These are phyloP conservation scores for Staphylotrichum longicolle DNA, from an alignment of 495 filamentous ascomycete genomes.

Conservation along the genomic window DNA sequence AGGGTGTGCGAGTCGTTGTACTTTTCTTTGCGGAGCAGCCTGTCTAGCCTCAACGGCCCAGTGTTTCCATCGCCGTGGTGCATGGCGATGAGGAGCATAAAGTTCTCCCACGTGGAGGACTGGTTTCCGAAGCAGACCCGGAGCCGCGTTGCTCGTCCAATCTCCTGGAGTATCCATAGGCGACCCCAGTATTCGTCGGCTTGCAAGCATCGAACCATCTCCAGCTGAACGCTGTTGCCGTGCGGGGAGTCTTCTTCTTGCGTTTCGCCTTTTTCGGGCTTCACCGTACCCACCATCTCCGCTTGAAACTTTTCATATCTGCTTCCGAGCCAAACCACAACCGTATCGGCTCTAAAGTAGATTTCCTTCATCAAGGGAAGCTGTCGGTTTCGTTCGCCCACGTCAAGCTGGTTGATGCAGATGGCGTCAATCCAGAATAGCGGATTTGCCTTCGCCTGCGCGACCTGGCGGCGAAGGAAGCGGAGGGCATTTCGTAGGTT, in stretches of 20 bases:
- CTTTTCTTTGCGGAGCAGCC: conserved; percentile 3
- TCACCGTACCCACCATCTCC: neutral
- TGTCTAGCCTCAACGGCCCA: conserved; percentile 7
- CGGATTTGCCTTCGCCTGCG: too few relatives aligned
- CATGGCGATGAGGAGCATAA: neutral
- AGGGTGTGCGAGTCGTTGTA: conserved; percentile 13
- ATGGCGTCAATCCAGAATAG: too few relatives aligned
- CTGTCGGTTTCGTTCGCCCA: too few relatives aligned
- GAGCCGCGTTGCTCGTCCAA: conserved; percentile 11
- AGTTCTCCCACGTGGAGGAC: neutral
- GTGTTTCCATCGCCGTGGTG: neutral
- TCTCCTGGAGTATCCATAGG: conserved; percentile 18
- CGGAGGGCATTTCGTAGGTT: too few relatives aligned
- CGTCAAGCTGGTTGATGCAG: too few relatives aligned
- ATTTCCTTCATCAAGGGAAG: neutral
- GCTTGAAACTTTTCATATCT: neutral
- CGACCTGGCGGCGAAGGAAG: too few relatives aligned
- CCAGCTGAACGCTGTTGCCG: neutral
- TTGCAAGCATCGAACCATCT: neutral
- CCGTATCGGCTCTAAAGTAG: neutral
- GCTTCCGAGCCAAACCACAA: conserved; percentile 5
- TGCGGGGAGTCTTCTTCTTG: neutral
- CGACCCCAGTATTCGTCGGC: conserved; percentile 14
- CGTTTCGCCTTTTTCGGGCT: neutral
- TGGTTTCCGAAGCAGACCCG: conserved; percentile 8